Conservation (phyloP, 139 green algal species). For the Auxenochlorella protothecoides region DNA sequence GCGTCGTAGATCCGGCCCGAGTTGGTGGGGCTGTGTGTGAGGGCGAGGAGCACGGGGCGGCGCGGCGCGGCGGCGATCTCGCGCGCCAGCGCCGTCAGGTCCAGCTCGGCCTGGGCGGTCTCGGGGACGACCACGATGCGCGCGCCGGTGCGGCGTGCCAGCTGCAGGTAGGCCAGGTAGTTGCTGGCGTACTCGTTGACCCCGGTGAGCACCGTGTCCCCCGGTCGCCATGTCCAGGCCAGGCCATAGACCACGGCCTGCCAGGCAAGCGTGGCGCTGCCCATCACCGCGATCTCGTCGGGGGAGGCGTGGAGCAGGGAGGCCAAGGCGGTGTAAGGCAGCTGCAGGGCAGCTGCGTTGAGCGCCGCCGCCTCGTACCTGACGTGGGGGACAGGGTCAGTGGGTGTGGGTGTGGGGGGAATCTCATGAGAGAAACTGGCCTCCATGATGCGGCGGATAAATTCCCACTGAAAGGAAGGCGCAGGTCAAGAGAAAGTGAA, state of each 20-base stretch:
- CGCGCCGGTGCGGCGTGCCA: slow-evolving; percentile 26
- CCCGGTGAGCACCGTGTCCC: slow-evolving; percentile 45
- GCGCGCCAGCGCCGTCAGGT: slow-evolving; percentile 18
- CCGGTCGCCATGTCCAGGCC: slow-evolving; percentile 21
- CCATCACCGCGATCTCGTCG: slow-evolving; percentile 41
- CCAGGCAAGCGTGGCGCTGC: slow-evolving; percentile 43
- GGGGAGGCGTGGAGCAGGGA: slow-evolving; percentile 43
- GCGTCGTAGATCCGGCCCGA: slow-evolving; percentile 52
- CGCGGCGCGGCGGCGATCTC: background rate
- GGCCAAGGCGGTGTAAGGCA: slow-evolving; percentile 35
- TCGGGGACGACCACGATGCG: slow-evolving; percentile 44
- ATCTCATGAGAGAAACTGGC: background rate
- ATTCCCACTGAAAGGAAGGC: too few species aligned
- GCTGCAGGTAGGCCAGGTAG: slow-evolving; percentile 51
- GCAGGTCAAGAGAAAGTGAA: too few species aligned
- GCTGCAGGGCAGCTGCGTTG: slow-evolving; percentile 13
- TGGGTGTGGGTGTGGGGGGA: background rate
- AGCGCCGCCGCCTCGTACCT: slow-evolving; percentile 40
- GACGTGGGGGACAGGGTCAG: background rate
- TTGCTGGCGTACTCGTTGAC: slow-evolving; percentile 58
- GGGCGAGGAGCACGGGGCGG: slow-evolving; percentile 33
- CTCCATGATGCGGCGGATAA: too few species aligned
- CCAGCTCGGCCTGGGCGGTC: slow-evolving; percentile 32
- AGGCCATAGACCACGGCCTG: slow-evolving; percentile 55
- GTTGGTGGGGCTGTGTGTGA: slow-evolving; percentile 59